Evolutionary conservation across 345 rosid genomes (phyloP).

Genomic region (Bruguiera sexangula): DNA sequence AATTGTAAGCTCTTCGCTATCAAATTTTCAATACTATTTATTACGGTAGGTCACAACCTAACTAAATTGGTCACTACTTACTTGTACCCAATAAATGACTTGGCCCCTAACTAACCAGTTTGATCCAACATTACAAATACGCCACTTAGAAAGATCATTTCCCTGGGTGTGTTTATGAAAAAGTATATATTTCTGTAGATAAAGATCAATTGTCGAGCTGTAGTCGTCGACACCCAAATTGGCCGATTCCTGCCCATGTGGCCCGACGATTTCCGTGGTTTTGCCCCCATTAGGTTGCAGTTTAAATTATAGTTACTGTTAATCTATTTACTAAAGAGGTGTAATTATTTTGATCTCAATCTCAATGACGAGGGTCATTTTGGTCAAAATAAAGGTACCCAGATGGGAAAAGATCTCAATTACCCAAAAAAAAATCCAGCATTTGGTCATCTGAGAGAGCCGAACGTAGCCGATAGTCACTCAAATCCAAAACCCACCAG

Average conservation of each 20-base stretch:
- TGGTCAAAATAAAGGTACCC: background rate
- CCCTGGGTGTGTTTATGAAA: background rate
- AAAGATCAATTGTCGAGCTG: slow-evolving; percentile 15
- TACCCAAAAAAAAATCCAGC: slow-evolving; percentile 5
- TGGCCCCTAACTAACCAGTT: slow-evolving; percentile 40
- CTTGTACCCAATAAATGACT: slow-evolving; percentile 45
- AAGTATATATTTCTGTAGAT: background rate
- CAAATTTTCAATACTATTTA: slow-evolving; percentile 48
- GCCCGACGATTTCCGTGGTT: slow-evolving; percentile 22
- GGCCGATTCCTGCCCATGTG: slow-evolving; percentile 25
- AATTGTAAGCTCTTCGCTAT: slow-evolving; percentile 20
- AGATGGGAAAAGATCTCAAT: slow-evolving; percentile 5
- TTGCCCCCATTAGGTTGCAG: slow-evolving; percentile 3
- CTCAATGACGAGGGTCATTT: slow-evolving; percentile 14
- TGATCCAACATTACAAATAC: slow-evolving; percentile 16
- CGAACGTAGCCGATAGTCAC: slow-evolving; percentile 39
- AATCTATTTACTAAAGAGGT: background rate
- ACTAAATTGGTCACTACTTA: slow-evolving; percentile 45
- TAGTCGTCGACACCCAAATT: slow-evolving; percentile 23
- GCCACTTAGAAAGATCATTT: background rate
- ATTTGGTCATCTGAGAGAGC: slow-evolving; percentile 19
- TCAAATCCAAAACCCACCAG: slow-evolving; percentile 45
- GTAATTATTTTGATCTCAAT: background rate
- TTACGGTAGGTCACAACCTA: slow-evolving; percentile 62
- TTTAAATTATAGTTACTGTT: background rate